Percentiles rank a stretch among this genome's conserved stretches.
Conservation (phyloP, 2,329 filamentous ascomycete genomes). For the Penicillium sclerotiorum region DNA sequence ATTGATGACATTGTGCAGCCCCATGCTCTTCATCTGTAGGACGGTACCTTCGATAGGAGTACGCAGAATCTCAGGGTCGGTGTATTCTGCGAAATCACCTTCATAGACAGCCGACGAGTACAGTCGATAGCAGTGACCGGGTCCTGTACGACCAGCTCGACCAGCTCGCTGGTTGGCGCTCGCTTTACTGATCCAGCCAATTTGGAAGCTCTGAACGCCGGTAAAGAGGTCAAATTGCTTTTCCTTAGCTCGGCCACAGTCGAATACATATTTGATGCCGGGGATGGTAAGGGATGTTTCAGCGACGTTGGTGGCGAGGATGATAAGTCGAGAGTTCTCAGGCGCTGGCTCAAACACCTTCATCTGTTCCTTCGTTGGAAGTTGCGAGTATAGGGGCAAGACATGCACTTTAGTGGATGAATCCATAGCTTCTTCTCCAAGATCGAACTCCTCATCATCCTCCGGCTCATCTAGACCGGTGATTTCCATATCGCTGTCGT, state of each 20-base stretch:
- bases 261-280: constrained; percentile 92
- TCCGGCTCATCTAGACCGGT: constrained; percentile 62
- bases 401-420: constrained; percentile 76
- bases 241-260: constrained; percentile 90
- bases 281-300: constrained; percentile 97
- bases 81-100: constrained; percentile 81
- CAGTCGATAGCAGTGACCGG: constrained; percentile 91
- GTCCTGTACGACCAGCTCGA: constrained; percentile 91
- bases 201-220: constrained; percentile 92
- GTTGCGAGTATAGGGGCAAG: constrained; percentile 88
- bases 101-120: constrained; percentile 94
- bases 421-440: constrained; percentile 61
- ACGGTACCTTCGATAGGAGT: constrained; percentile 94
- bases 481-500: constrained; percentile 62
- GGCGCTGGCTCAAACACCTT: constrained; percentile 85
- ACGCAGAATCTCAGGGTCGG: constrained; percentile 82
- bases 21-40: constrained; percentile 92
- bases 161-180: constrained; percentile 89
- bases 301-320: constrained; percentile 93
- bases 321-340: constrained; percentile 79
- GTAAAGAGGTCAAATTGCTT: constrained; percentile 84
- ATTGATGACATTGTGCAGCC: constrained; percentile 83
- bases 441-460: constrained; percentile 69
- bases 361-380: constrained; percentile 88
- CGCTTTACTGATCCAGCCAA: constrained; percentile 97